Evolutionary conservation across 2,329 filamentous ascomycete genomes (phyloP).

Genomic region (Nemania diffusa): DNA sequence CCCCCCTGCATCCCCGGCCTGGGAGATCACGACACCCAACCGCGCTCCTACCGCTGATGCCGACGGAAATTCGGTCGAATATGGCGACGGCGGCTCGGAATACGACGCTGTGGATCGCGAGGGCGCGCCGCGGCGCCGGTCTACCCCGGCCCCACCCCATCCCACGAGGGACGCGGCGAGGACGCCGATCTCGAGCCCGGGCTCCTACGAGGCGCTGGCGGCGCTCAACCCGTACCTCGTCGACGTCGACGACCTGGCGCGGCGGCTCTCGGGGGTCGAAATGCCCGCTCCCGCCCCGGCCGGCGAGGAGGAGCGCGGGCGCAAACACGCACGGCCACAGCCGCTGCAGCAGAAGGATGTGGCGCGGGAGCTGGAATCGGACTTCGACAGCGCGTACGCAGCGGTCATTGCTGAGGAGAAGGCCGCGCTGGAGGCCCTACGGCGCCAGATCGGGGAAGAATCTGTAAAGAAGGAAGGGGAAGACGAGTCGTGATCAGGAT

Average conservation of each 20-base stretch:
- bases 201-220: constrained; percentile 32
- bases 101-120: no score
- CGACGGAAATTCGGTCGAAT: no score
- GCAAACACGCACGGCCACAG: not conserved
- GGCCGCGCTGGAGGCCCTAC: constrained; percentile 23
- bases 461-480: no score
- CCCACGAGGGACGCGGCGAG: constrained; percentile 27
- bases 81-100: no score
- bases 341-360: no score
- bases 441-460: no score
- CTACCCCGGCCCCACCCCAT: not conserved
- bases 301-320: not conserved
- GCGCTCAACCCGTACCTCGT: constrained; percentile 29
- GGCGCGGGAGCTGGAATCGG: not conserved
- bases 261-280: not conserved
- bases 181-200: constrained; percentile 20
- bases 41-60: no score
- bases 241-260: not conserved
- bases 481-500: no score
- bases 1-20: not conserved
- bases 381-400: constrained; percentile 17
- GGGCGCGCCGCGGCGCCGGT: no score
- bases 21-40: no score
- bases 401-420: constrained; percentile 20
- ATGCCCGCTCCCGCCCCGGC: not conserved